These are phyloP conservation scores for Pseudocercospora fijiensis DNA, from an alignment of 2,329 filamentous ascomycete species.

Conservation along the genomic window DNA sequence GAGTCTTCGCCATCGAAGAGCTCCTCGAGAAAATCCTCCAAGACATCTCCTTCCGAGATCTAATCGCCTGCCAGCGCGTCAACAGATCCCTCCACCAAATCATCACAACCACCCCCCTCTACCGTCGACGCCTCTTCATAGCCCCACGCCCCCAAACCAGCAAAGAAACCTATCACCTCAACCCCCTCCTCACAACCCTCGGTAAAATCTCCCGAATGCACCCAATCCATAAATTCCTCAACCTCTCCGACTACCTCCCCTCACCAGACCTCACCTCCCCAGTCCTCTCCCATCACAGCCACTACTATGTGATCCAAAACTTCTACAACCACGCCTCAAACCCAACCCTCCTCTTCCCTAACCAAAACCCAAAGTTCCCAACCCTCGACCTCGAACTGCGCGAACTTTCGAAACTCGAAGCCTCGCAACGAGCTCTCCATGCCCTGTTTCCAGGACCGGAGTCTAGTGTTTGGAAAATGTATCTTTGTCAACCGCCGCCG, in stretches of 20 bases:
- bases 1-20: constrained; percentile 7
- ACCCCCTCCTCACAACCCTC: constrained; percentile 12
- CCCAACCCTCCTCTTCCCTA: background rate
- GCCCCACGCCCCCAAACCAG: background rate
- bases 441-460: background rate
- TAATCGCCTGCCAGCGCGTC: constrained; percentile 10
- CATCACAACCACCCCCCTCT: background rate
- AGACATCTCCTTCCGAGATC: background rate
- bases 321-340: constrained; percentile 13
- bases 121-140: constrained; percentile 3
- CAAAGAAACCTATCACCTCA: background rate
- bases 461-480: constrained; percentile 12
- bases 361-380: background rate
- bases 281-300: constrained; percentile 10
- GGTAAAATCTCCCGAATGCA: constrained; percentile 8
- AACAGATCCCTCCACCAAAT: constrained; percentile 2
- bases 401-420: constrained; percentile 7
- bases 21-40: constrained; percentile 4
- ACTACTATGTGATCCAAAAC: constrained; percentile 3
- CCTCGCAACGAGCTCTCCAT: background rate
- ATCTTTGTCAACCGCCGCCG: constrained; percentile 13
- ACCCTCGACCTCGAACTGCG: constrained; percentile 14
- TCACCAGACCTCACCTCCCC: background rate
- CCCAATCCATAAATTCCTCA: background rate
- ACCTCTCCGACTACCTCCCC: background rate